A percentile compares a stretch with the other conserved stretches of the same genome.
These are phyloP conservation scores for Lachancea mirantina DNA, from an alignment of 805 yeast genomes.

Conservation along the genomic window DNA sequence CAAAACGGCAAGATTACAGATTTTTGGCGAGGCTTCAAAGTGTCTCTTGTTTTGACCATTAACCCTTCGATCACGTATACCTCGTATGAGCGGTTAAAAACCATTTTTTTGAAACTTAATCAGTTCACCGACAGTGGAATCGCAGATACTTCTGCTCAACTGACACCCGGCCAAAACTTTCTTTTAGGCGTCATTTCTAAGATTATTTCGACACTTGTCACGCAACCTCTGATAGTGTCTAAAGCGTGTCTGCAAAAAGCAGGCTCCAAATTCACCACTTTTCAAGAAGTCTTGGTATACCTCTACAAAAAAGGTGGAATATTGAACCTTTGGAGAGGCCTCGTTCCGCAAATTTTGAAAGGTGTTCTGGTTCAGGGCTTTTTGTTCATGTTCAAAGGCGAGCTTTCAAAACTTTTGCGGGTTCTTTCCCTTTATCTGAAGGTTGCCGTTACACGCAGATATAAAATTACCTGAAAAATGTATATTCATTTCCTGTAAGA, in stretches of 20 bases:
- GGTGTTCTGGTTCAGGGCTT: slow-evolving; percentile 82
- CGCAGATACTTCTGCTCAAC: slow-evolving; percentile 22
- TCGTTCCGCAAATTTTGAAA: slow-evolving; percentile 71
- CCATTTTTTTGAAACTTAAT: slow-evolving; percentile 40
- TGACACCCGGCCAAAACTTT: slow-evolving; percentile 61
- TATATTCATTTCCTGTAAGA: too few species aligned
- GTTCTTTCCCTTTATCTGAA: slow-evolving; percentile 15
- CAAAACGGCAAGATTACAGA: slow-evolving; percentile 54
- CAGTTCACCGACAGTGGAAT: slow-evolving; percentile 24
- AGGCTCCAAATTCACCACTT: slow-evolving; percentile 43
- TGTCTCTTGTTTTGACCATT: slow-evolving; percentile 65
- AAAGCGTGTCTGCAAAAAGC: slow-evolving; percentile 68
- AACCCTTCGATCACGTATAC: slow-evolving; percentile 88
- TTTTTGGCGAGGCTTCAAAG: slow-evolving; percentile 80
- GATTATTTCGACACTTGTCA: slow-evolving; percentile 67
- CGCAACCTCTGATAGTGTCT: slow-evolving; percentile 81
- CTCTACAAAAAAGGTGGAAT: slow-evolving; percentile 60
- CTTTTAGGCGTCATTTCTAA: slow-evolving; percentile 73
- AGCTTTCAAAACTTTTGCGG: slow-evolving; percentile 33
- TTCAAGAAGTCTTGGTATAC: slow-evolving; percentile 56
- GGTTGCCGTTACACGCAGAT: too few species aligned
- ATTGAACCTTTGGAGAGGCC: slow-evolving; percentile 66
- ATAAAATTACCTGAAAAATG: too few species aligned
- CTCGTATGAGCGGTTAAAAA: slow-evolving; percentile 60
- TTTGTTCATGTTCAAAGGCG: slow-evolving; percentile 74